Evolutionary conservation across 805 yeast genomes (phyloP).

Genomic region (Wickerhamomyces bovis): DNA sequence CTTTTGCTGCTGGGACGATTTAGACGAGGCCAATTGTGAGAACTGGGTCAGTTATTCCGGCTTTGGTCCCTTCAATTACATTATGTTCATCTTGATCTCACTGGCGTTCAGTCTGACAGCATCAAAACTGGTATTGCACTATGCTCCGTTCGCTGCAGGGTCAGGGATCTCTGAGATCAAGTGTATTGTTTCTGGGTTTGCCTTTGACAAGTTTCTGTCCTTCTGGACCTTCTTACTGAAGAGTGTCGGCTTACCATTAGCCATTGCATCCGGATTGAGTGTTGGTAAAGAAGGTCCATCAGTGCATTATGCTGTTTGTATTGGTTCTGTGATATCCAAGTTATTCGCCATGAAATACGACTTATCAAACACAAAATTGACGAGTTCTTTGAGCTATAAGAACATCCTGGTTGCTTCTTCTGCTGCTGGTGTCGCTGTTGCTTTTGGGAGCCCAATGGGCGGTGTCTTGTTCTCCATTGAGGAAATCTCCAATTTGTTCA

Average conservation of each 20-base stretch:
- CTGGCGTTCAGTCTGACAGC: slow-evolving; percentile 57
- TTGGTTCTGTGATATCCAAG: slow-evolving; percentile 45
- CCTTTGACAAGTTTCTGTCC: slow-evolving; percentile 68
- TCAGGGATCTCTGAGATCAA: slow-evolving; percentile 97
- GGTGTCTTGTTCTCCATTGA: slow-evolving; percentile 93
- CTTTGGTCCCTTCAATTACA: slow-evolving; percentile 40
- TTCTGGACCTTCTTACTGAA: slow-evolving; percentile 69
- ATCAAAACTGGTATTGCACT: slow-evolving; percentile 58
- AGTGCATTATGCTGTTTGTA: slow-evolving; percentile 96
- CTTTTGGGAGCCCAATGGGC: slow-evolving; percentile 94
- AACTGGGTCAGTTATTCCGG: slow-evolving; percentile 69
- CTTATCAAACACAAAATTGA: slow-evolving; percentile 1
- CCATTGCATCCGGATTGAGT: slow-evolving; percentile 88
- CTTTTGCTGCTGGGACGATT: slow-evolving; percentile 77
- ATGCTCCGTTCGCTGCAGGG: slow-evolving; percentile 92
- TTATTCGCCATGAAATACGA: slow-evolving; percentile 16
- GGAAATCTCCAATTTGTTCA: slow-evolving; percentile 75
- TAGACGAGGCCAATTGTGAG: slow-evolving; percentile 41
- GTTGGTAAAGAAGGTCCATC: slow-evolving; percentile 98
- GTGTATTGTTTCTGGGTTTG: slow-evolving; percentile 88
- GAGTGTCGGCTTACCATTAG: slow-evolving; percentile 75
- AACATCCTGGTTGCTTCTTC: slow-evolving; percentile 71
- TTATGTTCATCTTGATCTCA: slow-evolving; percentile 54
- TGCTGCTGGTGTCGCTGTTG: slow-evolving; percentile 98
- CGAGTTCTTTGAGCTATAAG: slow-evolving; percentile 13